A percentile compares a stretch with the other conserved stretches of the same genome.
phyloP scores from a whole-genome alignment of 805 yeast genomes.

The Pichia ethanolica region DNA sequence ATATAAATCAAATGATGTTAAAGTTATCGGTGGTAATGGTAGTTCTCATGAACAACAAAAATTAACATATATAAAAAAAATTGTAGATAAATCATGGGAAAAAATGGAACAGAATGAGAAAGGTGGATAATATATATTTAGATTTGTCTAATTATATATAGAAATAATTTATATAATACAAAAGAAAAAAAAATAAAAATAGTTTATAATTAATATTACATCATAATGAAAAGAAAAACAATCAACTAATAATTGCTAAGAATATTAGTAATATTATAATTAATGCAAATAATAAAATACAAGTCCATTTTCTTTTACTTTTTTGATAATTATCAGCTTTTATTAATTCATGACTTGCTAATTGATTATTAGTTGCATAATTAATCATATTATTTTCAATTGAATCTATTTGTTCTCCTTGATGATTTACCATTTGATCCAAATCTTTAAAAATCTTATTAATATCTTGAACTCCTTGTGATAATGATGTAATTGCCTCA shows the following conservation, averaged over 20 bases:
- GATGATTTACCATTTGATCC: constrained; percentile 71
- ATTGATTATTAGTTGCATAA: constrained; percentile 55
- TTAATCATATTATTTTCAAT: constrained; percentile 72
- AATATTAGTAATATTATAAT: constrained; percentile 52
- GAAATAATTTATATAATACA: not conserved
- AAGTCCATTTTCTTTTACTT: constrained; percentile 64
- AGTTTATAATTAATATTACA: not conserved
- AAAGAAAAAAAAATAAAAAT: not conserved
- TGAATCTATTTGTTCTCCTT: constrained; percentile 77
- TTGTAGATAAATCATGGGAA: constrained; percentile 44
- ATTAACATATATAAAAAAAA: constrained; percentile 33
- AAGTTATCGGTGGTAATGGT: constrained; percentile 18
- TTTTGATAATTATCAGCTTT: constrained; percentile 74
- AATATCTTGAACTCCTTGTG: constrained; percentile 75
- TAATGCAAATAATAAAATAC: constrained; percentile 54
- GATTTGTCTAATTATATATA: not conserved
- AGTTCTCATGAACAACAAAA: constrained; percentile 20
- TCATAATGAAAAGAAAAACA: not conserved
- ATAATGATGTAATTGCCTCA: constrained; percentile 61
- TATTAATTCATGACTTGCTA: constrained; percentile 61
- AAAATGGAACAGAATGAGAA: constrained; percentile 37
- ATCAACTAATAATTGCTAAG: constrained; percentile 42
- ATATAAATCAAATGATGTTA: constrained; percentile 27
- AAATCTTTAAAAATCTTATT: constrained; percentile 80
- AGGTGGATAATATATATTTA: constrained; percentile 37